Base-by-base conservation (phyloP, 1,284 basidiomycete species). In the Xerocomus nothofagi region DNA sequence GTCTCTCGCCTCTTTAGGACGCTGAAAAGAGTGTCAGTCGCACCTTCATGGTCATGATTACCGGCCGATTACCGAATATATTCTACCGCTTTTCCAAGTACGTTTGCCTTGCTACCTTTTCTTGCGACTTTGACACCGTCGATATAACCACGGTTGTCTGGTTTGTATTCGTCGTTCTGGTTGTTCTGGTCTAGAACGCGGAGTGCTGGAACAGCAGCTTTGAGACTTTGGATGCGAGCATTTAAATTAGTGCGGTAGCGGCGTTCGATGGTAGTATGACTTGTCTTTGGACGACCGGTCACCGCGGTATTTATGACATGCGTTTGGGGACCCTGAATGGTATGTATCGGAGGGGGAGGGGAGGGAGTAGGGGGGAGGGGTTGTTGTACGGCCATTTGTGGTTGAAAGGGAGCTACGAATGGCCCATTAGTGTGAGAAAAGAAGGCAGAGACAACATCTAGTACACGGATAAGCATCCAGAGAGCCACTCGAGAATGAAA, bases 231-330 rank as follows among this genome's bases (percentile, higher is more conserved):
- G 38, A 95, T 94, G 41, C 91, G 84, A 11, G 91, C 89, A 63
- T 95, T 95, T 51, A 95, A 79, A 67, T 94, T 94, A 15, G 92
- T 93, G 33, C 93, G 82, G 62, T 94, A 91, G 27, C 93, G 79
- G 14, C 93, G 81, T 69, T 95, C 93, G 57, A 95, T 94, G 21
- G 91, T 93, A 10, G 93, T 95, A 67, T 95, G 92, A 51, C 88
- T 91, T 0, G 88, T 91, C 69, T 91, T 91, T n/a, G 86, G 82
- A 3, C 87, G 80, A 1, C 71, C 69, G 15, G 70, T 62, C 23
- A 68, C 37, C 18, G 54, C 53, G 27, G 67, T 59, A 4, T 59
- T 56, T 24, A 24, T 68, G 55, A 47, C 59, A 42, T 49, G 71
- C 47, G 42, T 65, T 39, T 53, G 70, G 53, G 34, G 53, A 21